Evolutionary conservation across 495 filamentous ascomycete species (phyloP).

Genomic region (Penicillium crystallinum): DNA sequence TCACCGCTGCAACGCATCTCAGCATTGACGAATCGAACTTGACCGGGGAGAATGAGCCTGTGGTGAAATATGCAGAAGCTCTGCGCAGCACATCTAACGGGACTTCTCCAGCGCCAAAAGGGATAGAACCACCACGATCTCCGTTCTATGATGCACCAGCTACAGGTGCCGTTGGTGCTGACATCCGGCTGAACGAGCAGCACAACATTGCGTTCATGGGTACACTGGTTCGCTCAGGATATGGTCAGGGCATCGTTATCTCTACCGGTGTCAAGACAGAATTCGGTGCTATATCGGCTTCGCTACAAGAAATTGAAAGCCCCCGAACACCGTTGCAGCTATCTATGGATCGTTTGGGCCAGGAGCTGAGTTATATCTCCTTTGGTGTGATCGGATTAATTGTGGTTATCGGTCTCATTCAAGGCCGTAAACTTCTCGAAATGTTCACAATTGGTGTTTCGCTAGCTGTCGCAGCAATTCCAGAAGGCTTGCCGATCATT

Average conservation of each 20-base stretch:
- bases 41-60: conserved; percentile 93
- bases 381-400: conserved; percentile 94
- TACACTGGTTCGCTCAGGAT: conserved; percentile 90
- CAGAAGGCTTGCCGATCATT: conserved; percentile 95
- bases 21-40: conserved; percentile 96
- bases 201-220: conserved; percentile 97
- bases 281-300: conserved; percentile 93
- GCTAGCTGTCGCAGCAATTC: conserved; percentile 93
- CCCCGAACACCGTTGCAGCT: conserved; percentile 88
- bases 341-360: conserved; percentile 94
- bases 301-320: conserved; percentile 88
- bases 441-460: conserved; percentile 98
- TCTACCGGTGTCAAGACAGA: conserved; percentile 88
- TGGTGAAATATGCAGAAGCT: conserved; percentile 67
- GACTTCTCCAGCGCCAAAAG: conserved; percentile 18
- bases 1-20: conserved; percentile 80
- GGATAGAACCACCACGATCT: conserved; percentile 43
- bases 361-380: conserved; percentile 91
- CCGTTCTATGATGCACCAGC: conserved; percentile 58
- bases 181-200: conserved; percentile 60
- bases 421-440: conserved; percentile 83
- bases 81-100: conserved; percentile 30
- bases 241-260: conserved; percentile 93
- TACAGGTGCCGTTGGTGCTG: conserved; percentile 57
- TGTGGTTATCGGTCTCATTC: conserved; percentile 78